Base-by-base conservation (phyloP, 306 rosid genomes). In the Vigna hirtella region DNA sequence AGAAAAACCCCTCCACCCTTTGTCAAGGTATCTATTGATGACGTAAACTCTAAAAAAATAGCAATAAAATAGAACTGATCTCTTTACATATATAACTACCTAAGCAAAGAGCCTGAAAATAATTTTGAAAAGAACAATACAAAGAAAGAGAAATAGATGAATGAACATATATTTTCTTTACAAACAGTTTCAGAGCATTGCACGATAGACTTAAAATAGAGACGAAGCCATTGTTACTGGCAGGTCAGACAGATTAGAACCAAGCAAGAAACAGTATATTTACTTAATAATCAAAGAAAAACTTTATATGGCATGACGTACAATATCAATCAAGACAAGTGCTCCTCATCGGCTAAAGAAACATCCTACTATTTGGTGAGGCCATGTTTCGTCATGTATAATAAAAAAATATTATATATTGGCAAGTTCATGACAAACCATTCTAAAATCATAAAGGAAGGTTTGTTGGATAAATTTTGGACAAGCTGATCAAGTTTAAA, bases 401-500 rank as follows among this genome's bases (percentile, higher is more conserved):
- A 66, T 55, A 17, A 36, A 13, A 64, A 72, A 48, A 34, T 14
- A 64, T 73, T 20, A 49, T 58, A 20, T 81, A 24, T 59, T 49
- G 10, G 58, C 45, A 67, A 20, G 74, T 43, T 55, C 52, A 76
- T 34, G 24, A 40, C 15, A 48, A 74, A 69, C 56, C 79, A 64
- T 79, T 32, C 30, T 43, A 59, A 67, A 66, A 26, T 52, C 59
- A 74, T 17, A 72, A 11, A 34, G 28, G 48, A 80, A 36, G 18
- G 18, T 22, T 74, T 38, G 63, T 52, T 51, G 26, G 59, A 67
- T 16, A 38, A 72, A 51, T 32, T 49, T 78, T 50, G 45, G 18
- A 66, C 66, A 6, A 83, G 36, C 63, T 50, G 45, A 48, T 77
- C 63, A 28, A 17, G 9, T 71, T 58, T 76, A 79, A 42, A 24